Base-by-base conservation (phyloP, 495 filamentous ascomycete genomes). In the Choiromyces venosus region DNA sequence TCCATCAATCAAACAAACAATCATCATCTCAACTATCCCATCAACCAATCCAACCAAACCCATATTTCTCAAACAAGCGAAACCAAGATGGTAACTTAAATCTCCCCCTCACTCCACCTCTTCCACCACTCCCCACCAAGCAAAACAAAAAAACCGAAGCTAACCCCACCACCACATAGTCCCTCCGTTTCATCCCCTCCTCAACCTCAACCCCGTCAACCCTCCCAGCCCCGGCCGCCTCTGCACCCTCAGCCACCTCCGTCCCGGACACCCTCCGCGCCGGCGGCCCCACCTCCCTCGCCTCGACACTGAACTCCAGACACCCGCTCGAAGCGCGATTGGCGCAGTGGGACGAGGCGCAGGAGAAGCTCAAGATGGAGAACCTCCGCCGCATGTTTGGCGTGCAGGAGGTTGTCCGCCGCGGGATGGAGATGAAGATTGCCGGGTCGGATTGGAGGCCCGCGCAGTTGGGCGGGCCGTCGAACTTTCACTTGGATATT, bases 401-500 rank as follows among this genome's bases (percentile, higher is more conserved):
- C 65, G 92, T 97, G 72, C 92, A 90, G n/a, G 94, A 97, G 87
- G 94, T 94, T 14, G 88, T 97, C 75, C 88, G 92, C 21, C 88
- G 94, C n/a, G 91, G 90, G 44, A 99, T 99, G 94, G 94, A 99
- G 86, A 84, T 96, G 79, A 91, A 91, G 87, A 93, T 96, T 72
- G 77, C 76, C 9, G 68, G 87, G 85, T 79, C 86, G 87, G 79
- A 81, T 72, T 81, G 76, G 71, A 77, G 76, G 37, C 82, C 82
- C 8, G 73, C 69, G 70, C 78, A 81, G 61, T 67, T 86, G 70
- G 85, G 84, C 1, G 81, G 82, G n/a, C 80, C 78, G 4, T 81
- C 78, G 44, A 82, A 83, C 44, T 82, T 87, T 76, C 86, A 87
- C 82, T 78, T 74, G 84, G 94, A 97, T 85, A 91, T 97, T 74